These are phyloP conservation scores for Persicaria maculosa DNA, from an alignment of 148 eudicot species.

Conservation along the genomic window DNA sequence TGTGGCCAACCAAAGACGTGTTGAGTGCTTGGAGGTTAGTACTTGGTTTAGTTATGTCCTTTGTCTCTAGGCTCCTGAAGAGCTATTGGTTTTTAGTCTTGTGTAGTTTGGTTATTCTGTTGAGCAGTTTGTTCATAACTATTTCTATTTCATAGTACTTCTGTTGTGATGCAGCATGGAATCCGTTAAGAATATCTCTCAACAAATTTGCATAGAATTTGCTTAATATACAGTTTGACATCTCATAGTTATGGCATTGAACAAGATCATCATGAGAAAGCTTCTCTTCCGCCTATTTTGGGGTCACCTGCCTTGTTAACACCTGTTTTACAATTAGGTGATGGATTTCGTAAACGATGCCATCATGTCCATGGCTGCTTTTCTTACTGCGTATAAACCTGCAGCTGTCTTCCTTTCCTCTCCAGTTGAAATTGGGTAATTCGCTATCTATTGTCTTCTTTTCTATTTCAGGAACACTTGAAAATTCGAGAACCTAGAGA, in stretches of 20 bases:
- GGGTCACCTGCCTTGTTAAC: neutral
- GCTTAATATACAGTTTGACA: neutral
- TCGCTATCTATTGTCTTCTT: neutral
- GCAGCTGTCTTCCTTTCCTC: conserved; percentile 69
- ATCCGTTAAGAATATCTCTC: neutral
- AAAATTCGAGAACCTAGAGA: neutral
- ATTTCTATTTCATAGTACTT: neutral
- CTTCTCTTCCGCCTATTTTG: neutral
- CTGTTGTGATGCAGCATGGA: neutral
- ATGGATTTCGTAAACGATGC: conserved; percentile 95
- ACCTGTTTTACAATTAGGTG: conserved; percentile 36
- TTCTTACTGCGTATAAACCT: conserved; percentile 57
- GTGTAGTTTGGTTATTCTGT: neutral
- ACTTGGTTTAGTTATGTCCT: neutral
- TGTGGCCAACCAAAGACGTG: conserved; percentile 28
- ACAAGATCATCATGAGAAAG: neutral
- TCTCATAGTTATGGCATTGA: neutral
- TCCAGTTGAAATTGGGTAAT: conserved; percentile 40
- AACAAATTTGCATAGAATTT: neutral
- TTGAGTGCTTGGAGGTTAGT: conserved; percentile 69
- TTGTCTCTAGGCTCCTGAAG: neutral
- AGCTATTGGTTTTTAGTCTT: neutral
- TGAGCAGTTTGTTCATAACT: neutral
- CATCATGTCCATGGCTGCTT: conserved; percentile 67
- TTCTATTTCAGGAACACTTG: neutral